Conservation (phyloP, 2,329 filamentous ascomycete species). For the Thielaviopsis ethacetica region DNA sequence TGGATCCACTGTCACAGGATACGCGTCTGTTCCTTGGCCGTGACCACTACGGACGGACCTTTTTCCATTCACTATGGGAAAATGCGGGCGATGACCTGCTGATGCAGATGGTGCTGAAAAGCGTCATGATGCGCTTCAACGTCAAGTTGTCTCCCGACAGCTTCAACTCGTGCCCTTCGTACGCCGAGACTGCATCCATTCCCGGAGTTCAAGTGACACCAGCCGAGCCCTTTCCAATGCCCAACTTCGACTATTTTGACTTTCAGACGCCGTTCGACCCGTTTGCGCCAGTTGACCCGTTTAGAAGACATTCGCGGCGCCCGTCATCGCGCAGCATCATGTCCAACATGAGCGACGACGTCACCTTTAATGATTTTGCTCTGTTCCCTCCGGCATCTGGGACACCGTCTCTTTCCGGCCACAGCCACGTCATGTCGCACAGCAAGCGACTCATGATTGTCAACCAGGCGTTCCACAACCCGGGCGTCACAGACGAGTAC, state of each 20-base stretch:
- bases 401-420: slow-evolving; percentile 7
- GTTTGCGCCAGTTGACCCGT: not conserved
- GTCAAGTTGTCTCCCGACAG: slow-evolving; percentile 27
- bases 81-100: not conserved
- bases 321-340: not conserved
- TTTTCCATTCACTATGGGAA: slow-evolving; percentile 28
- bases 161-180: slow-evolving; percentile 23
- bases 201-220: slow-evolving; percentile 11
- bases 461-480: slow-evolving; percentile 12
- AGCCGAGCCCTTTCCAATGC: not conserved
- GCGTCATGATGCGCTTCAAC: slow-evolving; percentile 21
- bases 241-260: not conserved
- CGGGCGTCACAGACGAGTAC: slow-evolving; percentile 20
- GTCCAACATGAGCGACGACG: not conserved
- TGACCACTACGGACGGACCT: slow-evolving; percentile 36
- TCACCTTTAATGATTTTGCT: not conserved
- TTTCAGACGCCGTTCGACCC: not conserved
- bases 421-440: slow-evolving; percentile 12
- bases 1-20: slow-evolving; percentile 18
- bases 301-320: not conserved
- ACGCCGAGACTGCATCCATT: slow-evolving; percentile 16
- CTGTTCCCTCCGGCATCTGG: not conserved
- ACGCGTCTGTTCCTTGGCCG: slow-evolving; percentile 17
- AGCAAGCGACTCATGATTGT: slow-evolving; percentile 14
- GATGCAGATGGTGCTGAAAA: slow-evolving; percentile 12